These are phyloP conservation scores for Metarhizium sp. DNA, from an alignment of 2,329 filamentous ascomycete species.

Conservation along the genomic window DNA sequence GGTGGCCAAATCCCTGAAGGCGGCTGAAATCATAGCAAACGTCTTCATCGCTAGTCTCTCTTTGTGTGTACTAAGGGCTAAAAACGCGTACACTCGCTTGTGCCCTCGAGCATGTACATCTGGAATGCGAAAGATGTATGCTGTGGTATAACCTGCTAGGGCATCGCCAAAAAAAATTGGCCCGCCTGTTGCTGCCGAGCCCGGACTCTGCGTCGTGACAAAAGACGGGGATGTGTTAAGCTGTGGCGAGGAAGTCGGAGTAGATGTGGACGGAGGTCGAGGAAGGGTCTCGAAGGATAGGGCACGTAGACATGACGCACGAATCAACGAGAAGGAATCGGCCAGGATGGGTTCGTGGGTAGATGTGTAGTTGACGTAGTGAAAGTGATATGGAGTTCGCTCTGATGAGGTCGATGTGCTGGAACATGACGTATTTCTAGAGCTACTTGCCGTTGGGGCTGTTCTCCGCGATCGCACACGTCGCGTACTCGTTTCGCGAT, in stretches of 20 bases:
- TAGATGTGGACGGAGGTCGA: constrained; percentile 37
- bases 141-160: constrained; percentile 56
- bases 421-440: constrained; percentile 39
- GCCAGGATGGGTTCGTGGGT: constrained; percentile 54
- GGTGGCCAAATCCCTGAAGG: constrained; percentile 53
- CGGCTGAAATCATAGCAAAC: constrained; percentile 51
- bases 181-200: constrained; percentile 49
- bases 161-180: constrained; percentile 62
- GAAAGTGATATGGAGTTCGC: constrained; percentile 42
- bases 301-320: constrained; percentile 56
- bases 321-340: constrained; percentile 56
- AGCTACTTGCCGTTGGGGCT: constrained; percentile 33
- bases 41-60: constrained; percentile 58
- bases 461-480: constrained; percentile 31
- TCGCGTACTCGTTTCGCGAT: constrained; percentile 30
- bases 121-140: constrained; percentile 61
- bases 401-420: constrained; percentile 42
- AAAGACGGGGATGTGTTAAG: constrained; percentile 35
- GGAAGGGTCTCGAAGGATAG: constrained; percentile 59
- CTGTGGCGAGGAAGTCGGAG: constrained; percentile 25
- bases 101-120: constrained; percentile 59
- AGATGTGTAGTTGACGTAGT: constrained; percentile 60
- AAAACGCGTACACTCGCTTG: constrained; percentile 59
- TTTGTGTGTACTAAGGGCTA: constrained; percentile 56
- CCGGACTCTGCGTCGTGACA: constrained; percentile 43